A percentile compares a stretch with the other conserved stretches of the same genome.
These are phyloP conservation scores for Dryas octopetala DNA, from an alignment of 306 rosid species.

Conservation along the genomic window DNA sequence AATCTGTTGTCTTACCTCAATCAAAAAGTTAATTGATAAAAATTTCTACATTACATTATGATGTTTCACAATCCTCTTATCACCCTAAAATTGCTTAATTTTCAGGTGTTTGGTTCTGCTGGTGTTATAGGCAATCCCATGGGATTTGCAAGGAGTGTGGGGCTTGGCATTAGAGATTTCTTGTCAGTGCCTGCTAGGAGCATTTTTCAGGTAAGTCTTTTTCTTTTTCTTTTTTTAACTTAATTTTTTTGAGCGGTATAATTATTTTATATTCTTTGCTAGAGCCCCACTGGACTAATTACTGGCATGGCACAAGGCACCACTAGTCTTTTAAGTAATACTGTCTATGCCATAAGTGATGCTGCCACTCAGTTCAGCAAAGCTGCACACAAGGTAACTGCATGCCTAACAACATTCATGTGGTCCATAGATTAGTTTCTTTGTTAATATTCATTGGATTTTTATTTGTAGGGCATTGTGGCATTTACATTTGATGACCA, in stretches of 20 bases:
- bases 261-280: conserved; percentile 31
- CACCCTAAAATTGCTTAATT: conserved; percentile 20
- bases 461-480: conserved; percentile 71
- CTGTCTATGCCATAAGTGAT: conserved; percentile 89
- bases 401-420: conserved; percentile 21
- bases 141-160: conserved; percentile 94
- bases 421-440: neutral
- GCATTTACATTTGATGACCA: conserved; percentile 96
- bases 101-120: conserved; percentile 93
- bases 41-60: neutral
- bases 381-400: conserved; percentile 88
- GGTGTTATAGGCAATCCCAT: conserved; percentile 98
- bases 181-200: conserved; percentile 84
- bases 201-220: conserved; percentile 59
- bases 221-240: neutral
- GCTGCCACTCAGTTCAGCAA: conserved; percentile 95
- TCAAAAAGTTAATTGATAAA: neutral
- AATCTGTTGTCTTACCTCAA: neutral
- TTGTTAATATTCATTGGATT: conserved; percentile 21
- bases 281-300: conserved; percentile 92
- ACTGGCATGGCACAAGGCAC: conserved; percentile 96
- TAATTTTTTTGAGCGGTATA: neutral
- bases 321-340: conserved; percentile 87
- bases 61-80: neutral
- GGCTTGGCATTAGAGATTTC: conserved; percentile 87